Evolutionary conservation across 2,329 filamentous ascomycete species (phyloP).

Genomic region (Neonectria sp.): DNA sequence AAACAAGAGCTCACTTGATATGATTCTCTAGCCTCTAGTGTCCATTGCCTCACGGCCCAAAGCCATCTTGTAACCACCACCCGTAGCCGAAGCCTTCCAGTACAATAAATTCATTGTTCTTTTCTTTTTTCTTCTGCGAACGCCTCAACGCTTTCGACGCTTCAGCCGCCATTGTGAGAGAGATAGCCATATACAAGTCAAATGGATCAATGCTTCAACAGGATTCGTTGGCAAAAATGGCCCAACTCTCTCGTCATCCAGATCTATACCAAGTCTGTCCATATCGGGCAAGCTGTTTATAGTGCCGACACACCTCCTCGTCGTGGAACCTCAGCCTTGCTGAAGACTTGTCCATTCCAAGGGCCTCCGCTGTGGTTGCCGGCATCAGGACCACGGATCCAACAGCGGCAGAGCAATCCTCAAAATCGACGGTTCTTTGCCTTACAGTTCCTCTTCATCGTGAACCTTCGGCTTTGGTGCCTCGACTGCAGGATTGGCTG

Average conservation of each 20-base stretch:
- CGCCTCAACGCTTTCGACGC: slow-evolving; percentile 26
- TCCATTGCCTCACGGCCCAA: slow-evolving; percentile 30
- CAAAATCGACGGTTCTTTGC: slow-evolving; percentile 2
- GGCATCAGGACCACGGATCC: neutral
- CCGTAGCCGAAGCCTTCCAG: slow-evolving; percentile 25
- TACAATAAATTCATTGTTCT: slow-evolving; percentile 34
- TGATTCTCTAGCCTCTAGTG: slow-evolving; percentile 44
- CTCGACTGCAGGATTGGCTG: slow-evolving; percentile 40
- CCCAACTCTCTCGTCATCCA: slow-evolving; percentile 22
- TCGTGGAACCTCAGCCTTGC: slow-evolving; percentile 1
- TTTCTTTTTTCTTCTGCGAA: slow-evolving; percentile 30
- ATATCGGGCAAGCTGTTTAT: slow-evolving; percentile 30
- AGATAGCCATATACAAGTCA: slow-evolving; percentile 15
- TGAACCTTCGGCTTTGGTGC: slow-evolving; percentile 47
- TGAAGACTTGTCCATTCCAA: neutral
- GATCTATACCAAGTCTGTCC: slow-evolving; percentile 40
- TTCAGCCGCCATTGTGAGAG: slow-evolving; percentile 23
- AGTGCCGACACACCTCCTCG: slow-evolving; percentile 22
- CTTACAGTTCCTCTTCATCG: slow-evolving; percentile 59
- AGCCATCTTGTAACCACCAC: slow-evolving; percentile 26
- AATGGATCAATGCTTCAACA: slow-evolving; percentile 11
- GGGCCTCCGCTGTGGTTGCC: slow-evolving; percentile 4
- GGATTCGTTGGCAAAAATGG: slow-evolving; percentile 14
- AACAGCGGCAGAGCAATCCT: slow-evolving; percentile 12
- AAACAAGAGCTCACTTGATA: slow-evolving; percentile 32